Evolutionary conservation across 768 basidiomycete species (phyloP), one percentile per base, ranked within the genome.

Genomic region (Lepiota brunneoincarnata): DNA sequence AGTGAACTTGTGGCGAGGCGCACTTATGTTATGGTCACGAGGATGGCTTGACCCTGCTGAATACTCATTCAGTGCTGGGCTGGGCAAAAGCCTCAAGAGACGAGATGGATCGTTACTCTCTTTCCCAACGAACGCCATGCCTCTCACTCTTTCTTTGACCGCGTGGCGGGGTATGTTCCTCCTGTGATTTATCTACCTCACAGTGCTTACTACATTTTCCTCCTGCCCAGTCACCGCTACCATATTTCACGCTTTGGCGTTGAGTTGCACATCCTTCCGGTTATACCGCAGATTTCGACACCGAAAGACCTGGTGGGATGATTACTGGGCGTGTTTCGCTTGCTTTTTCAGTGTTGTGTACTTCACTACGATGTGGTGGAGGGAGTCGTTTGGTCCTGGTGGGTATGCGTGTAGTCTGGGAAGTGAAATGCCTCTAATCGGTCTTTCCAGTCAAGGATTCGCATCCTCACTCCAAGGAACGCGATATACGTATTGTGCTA

Each of bases 221-320:
- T n/a, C 2, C n/a, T 11, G 0, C 11, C 7, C 7, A 53, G 51
- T 14, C 3, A 18, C 23, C 12, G 6, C 34, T 21, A 21, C 43
- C 6, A 12, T 44, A 1, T 53, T 53, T 23, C 41, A 53, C 12
- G 20, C 23, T 12, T 7, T 53, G 14, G 51, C 51, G 12, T 26
- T 53, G 17, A 15, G 21, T 28, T 45, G n/a, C n/a, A 45, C 51
- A 20, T 28, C n/a, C 2, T 53, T 45, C 41, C 34, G 51, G n/a
- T 28, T 53, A 24, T 45, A 45, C 26, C 31, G 51, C 9, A 44
- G 51, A 23, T 24, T 20, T 15, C 35, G 14, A 18, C 14, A 23
- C 42, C 44, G 18, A 24, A 53, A 53, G 36, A 4, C 45, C 14
- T 53, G 51, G 51, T 53, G 51, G 51, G 51, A 53, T 37, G 51